phyloP scores from a whole-genome alignment of 371 early-diverging fungal species.

The Apophysomyces ossiformis region DNA sequence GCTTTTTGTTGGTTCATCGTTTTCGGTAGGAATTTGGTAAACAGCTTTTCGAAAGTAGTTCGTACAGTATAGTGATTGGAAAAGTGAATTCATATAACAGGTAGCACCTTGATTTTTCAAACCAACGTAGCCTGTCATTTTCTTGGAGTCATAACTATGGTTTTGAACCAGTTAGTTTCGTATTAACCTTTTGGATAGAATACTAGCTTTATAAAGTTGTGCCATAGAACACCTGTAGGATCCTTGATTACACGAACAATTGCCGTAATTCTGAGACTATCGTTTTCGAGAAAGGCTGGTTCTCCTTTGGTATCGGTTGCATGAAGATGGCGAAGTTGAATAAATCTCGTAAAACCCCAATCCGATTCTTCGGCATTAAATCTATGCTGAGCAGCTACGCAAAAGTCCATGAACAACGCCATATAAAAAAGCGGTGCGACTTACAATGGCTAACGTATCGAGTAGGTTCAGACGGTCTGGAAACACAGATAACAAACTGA shows the following conservation, averaged over 20 bases:
- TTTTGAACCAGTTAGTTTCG: constrained; percentile 12
- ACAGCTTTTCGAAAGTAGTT: constrained; percentile 92
- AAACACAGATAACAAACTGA: constrained; percentile 75
- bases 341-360: constrained; percentile 89
- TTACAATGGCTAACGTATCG: constrained; percentile 58
- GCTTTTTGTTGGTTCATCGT: constrained; percentile 83
- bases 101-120: constrained; percentile 99
- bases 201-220: constrained; percentile 81
- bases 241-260: constrained; percentile 77
- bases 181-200: background rate
- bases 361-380: constrained; percentile 80
- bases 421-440: constrained; percentile 6
- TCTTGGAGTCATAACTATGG: constrained; percentile 84
- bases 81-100: constrained; percentile 99
- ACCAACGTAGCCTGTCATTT: constrained; percentile 93
- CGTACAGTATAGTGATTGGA: constrained; percentile 97
- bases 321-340: constrained; percentile 43
- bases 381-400: constrained; percentile 74
- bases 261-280: constrained; percentile 16
- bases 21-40: constrained; percentile 90
- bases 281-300: constrained; percentile 20
- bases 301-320: constrained; percentile 19
- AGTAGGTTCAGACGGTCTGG: constrained; percentile 69
- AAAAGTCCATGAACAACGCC: background rate
- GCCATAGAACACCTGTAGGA: constrained; percentile 93